Evolutionary conservation across 2,329 filamentous ascomycete species (phyloP).

Genomic region (Ceratocystis ficicola): DNA sequence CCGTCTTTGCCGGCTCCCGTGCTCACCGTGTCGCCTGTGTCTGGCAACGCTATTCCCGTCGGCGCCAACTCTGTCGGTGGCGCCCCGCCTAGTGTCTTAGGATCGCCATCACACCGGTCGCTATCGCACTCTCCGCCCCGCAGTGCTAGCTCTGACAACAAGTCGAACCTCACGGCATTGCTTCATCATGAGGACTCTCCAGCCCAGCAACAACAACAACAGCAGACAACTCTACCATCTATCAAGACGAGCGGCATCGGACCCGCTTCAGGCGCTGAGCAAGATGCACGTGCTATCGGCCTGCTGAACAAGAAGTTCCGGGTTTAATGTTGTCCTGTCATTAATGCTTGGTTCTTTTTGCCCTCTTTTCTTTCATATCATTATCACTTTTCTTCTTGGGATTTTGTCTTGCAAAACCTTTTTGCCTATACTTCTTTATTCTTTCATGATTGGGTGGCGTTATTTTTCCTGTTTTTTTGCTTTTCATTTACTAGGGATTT

Average conservation of each 20-base stretch:
- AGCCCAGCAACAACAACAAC: conserved; percentile 34
- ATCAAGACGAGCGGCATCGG: conserved; percentile 32
- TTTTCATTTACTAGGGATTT: conserved; percentile 4
- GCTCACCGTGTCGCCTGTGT: conserved; percentile 36
- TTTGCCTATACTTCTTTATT: background rate
- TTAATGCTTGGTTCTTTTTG: background rate
- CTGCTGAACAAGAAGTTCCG: conserved; percentile 51
- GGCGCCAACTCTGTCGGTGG: conserved; percentile 23
- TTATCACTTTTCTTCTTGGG: background rate
- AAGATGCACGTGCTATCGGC: conserved; percentile 53
- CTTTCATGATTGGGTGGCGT: conserved; percentile 15
- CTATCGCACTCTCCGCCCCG: conserved; percentile 16
- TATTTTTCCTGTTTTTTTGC: conserved; percentile 7
- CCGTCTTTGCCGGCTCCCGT: conserved; percentile 36
- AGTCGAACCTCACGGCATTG: conserved; percentile 39
- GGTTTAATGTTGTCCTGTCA: conserved; percentile 25
- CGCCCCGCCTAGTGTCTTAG: conserved; percentile 14
- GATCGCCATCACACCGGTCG: conserved; percentile 23
- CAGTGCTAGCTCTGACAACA: conserved; percentile 28
- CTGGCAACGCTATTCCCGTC: conserved; percentile 31
- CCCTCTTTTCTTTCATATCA: background rate
- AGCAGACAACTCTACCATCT: conserved; percentile 33
- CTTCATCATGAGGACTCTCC: conserved; percentile 39
- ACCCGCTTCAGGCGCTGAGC: conserved; percentile 35
- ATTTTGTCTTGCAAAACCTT: background rate